Percentiles rank a stretch among this genome's conserved stretches.
Conservation (phyloP, 352 stramenopile species). For the Phytophthora foliorum region DNA sequence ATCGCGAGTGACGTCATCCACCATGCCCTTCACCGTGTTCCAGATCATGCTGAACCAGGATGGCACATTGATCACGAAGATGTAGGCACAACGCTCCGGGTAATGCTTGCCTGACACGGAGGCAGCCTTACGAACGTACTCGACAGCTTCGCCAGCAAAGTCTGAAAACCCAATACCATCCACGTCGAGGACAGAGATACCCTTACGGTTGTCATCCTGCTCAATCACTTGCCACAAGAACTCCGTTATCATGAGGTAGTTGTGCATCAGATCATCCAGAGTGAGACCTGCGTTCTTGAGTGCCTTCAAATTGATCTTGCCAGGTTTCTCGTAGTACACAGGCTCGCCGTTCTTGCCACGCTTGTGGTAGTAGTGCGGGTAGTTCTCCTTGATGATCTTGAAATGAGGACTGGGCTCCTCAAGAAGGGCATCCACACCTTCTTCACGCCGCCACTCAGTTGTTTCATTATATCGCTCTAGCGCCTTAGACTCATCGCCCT, state of each 20-base stretch:
- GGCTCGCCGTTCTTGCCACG: conserved; percentile 80
- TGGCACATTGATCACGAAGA: conserved; percentile 96
- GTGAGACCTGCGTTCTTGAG: conserved; percentile 81
- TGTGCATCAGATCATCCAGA: conserved; percentile 85
- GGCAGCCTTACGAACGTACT: conserved; percentile 84
- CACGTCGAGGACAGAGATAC: conserved; percentile 87
- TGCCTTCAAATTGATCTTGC: conserved; percentile 90
- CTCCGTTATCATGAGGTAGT: conserved; percentile 89
- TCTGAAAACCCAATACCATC: conserved; percentile 87
- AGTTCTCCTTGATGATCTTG: conserved; percentile 92
- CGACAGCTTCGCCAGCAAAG: conserved; percentile 88
- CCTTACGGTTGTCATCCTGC: conserved; percentile 87
- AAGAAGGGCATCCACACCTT: conserved; percentile 87
- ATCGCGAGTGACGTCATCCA: conserved; percentile 94
- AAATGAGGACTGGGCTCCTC: conserved; percentile 73
- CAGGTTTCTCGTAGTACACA: conserved; percentile 90
- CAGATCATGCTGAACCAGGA: conserved; percentile 95
- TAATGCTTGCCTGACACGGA: conserved; percentile 93
- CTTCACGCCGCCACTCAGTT: conserved; percentile 80
- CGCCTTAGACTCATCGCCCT: conserved; percentile 74
- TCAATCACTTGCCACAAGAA: conserved; percentile 90
- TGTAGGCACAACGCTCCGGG: conserved; percentile 93
- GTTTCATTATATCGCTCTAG: conserved; percentile 78
- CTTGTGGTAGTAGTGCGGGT: conserved; percentile 93
- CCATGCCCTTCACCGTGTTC: conserved; percentile 93